A percentile compares a stretch with the other conserved stretches of the same genome.
phyloP scores from a whole-genome alignment of 2,329 filamentous ascomycete species.

The Aaosphaeria pasadenensis region DNA sequence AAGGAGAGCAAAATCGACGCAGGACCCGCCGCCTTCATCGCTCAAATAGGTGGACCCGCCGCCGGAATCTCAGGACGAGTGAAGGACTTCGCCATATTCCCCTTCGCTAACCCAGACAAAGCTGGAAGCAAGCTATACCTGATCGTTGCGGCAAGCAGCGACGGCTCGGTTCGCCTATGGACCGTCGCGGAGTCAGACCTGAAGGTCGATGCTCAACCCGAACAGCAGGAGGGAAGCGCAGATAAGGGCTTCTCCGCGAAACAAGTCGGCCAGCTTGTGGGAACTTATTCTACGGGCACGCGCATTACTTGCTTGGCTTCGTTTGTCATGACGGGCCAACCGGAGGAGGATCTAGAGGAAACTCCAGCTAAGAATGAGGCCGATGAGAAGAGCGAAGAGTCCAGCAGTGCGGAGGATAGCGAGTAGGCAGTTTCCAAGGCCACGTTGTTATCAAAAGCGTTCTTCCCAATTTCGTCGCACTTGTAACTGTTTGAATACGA shows the following conservation, averaged over 20 bases:
- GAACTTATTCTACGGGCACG: constrained; percentile 79
- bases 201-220: constrained; percentile 2
- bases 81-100: constrained; percentile 80
- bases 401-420: constrained; percentile 16
- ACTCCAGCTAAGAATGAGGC: constrained; percentile 8
- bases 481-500: too few species aligned
- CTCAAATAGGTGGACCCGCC: constrained; percentile 73
- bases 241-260: constrained; percentile 23
- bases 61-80: constrained; percentile 68
- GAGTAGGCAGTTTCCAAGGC: constrained; percentile 1
- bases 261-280: constrained; percentile 66
- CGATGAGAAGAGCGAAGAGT: constrained; percentile 12
- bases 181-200: constrained; percentile 44
- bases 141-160: constrained; percentile 75
- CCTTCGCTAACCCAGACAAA: constrained; percentile 28
- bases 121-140: constrained; percentile 28
- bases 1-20: constrained; percentile 37
- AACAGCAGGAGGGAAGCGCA: not conserved
- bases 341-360: constrained; percentile 24
- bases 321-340: constrained; percentile 70
- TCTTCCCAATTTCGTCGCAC: too few species aligned
- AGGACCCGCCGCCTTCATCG: constrained; percentile 63
- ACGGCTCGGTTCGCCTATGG: constrained; percentile 83
- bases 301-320: constrained; percentile 84
- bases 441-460: too few species aligned